A percentile compares a stretch with the other conserved stretches of the same genome.
Evolutionary conservation across 306 rosid species (phyloP).

Genomic region (Dalbergia oliveri): DNA sequence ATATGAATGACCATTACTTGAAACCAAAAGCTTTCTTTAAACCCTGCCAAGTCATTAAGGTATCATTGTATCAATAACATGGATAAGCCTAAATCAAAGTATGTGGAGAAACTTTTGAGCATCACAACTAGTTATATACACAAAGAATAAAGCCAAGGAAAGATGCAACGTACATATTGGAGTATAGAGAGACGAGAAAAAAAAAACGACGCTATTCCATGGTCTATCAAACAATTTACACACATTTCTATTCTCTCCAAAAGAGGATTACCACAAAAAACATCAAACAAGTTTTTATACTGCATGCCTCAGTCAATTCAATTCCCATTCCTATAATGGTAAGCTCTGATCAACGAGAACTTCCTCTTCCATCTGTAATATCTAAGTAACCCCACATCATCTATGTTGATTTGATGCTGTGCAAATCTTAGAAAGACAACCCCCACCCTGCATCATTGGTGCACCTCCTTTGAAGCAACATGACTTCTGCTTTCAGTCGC

Average conservation of each 20-base stretch:
- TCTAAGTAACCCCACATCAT: conserved; percentile 55
- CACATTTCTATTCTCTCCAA: conserved; percentile 61
- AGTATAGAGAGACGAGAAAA: conserved; percentile 18
- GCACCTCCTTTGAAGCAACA: conserved; percentile 59
- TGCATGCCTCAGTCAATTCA: conserved; percentile 49
- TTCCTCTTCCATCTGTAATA: conserved; percentile 42
- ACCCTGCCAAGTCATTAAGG: not conserved
- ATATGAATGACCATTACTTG: not conserved
- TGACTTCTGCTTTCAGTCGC: conserved; percentile 75
- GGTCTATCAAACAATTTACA: conserved; percentile 63
- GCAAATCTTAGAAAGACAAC: conserved; percentile 49
- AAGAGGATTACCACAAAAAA: conserved; percentile 53
- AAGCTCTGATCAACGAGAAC: conserved; percentile 44
- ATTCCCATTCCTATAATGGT: conserved; percentile 51
- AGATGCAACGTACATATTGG: conserved; percentile 45
- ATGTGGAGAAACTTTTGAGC: conserved; percentile 13
- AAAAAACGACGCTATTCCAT: conserved; percentile 49
- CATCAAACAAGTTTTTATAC: conserved; percentile 44
- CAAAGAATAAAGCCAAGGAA: conserved; percentile 57
- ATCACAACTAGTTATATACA: conserved; percentile 50
- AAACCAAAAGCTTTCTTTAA: not conserved
- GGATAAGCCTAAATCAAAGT: conserved; percentile 30
- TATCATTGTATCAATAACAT: not conserved
- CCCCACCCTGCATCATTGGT: conserved; percentile 47
- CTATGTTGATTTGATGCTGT: conserved; percentile 42